Base-by-base conservation (phyloP, 495 filamentous ascomycete species). In the Aspergillus hancockii region DNA sequence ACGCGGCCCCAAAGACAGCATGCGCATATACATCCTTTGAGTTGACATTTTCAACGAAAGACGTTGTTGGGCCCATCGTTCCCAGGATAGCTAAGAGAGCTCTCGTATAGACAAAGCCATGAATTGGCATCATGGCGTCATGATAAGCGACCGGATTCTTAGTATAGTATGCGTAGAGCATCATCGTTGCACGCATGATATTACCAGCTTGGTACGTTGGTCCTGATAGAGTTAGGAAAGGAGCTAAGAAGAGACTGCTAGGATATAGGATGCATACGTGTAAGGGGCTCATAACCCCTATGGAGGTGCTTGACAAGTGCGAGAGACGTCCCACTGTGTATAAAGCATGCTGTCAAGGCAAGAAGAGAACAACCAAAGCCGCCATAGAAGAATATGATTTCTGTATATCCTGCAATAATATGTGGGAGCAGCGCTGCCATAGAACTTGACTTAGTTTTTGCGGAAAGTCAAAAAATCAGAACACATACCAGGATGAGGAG, bases 81-180 rank as follows among this genome's bases (percentile, higher is more conserved):
- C 47, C 54, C 16, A 57, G 22, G 4, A 62, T 14, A 31, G 52
- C 56, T 34, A 62, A 18, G 14, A 61, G 18, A 10, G 36, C 53
- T 13, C 59, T 43, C 3, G 53, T 56, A 25, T 61, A 61, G 14
- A 56, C 8, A 21, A 61, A 61, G 14, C 32, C 54, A 31, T 62
- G 53, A 34, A 62, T 46, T 22, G 59, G 59, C 54, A 62, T 57
- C 12, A 62, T 49, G 25, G 49, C 54, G 30, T 57, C 54, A 22
- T 62, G 54, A 34, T 62, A 62, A 22, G 23, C 59, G 5, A 41
- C 45, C 19, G 54, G 36, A 6, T 22, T 30, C 28, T 62, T 46
- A 9, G 59, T 47, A 47, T 53, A 40, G 31, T 57, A 62, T 32
- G 59, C 59, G 45, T 55, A 32, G 36, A 62, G 54, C 8, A 62